These are phyloP conservation scores for Rubus parviflorus DNA, from an alignment of 306 rosid genomes.

Conservation along the genomic window DNA sequence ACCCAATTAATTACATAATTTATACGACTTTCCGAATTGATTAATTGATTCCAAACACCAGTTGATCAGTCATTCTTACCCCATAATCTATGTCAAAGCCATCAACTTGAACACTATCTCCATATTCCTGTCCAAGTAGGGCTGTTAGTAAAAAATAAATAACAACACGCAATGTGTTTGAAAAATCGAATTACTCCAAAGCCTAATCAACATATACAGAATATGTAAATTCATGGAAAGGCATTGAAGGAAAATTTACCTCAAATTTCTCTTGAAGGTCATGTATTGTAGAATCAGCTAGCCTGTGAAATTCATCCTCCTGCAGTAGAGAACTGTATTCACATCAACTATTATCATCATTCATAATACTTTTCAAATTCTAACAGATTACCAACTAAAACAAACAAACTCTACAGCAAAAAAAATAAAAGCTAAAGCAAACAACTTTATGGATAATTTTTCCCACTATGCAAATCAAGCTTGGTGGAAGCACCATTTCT, in stretches of 20 bases:
- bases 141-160: constrained; percentile 1
- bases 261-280: constrained; percentile 78
- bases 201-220: not conserved
- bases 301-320: constrained; percentile 74
- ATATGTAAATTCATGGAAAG: not conserved
- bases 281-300: constrained; percentile 76
- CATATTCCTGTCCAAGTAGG: constrained; percentile 61
- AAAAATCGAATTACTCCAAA: not conserved
- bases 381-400: not conserved
- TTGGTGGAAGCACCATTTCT: not conserved
- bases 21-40: not conserved
- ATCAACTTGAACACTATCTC: constrained; percentile 67
- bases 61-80: constrained; percentile 47
- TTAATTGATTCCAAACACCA: not conserved
- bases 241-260: constrained; percentile 35
- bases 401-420: not conserved
- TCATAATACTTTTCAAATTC: not conserved
- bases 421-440: not conserved
- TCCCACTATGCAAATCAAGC: not conserved
- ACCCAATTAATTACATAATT: constrained; percentile 13
- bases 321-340: constrained; percentile 66
- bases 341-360: constrained; percentile 44
- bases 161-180: not conserved
- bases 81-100: constrained; percentile 91
- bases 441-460: not conserved